phyloP scores from a whole-genome alignment of 495 filamentous ascomycete species.

The Penicillium ochrochloron region DNA sequence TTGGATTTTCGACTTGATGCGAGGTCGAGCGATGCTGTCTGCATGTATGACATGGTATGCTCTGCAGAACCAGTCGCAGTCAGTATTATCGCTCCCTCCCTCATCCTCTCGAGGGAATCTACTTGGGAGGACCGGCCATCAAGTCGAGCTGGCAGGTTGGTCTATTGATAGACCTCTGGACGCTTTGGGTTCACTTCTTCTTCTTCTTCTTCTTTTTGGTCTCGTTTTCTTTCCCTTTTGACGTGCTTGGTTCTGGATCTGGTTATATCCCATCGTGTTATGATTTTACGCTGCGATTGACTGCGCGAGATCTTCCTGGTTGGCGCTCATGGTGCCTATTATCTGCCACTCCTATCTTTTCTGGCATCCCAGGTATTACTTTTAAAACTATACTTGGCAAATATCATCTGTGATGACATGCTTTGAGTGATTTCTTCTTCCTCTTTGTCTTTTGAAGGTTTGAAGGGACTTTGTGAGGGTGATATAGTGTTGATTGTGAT shows the following conservation, averaged over 20 bases:
- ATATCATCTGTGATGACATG: slow-evolving; percentile 14
- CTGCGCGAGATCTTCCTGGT: slow-evolving; percentile 17
- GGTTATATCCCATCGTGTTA: slow-evolving; percentile 42
- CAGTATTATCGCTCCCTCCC: neutral
- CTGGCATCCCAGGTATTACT: slow-evolving; percentile 2
- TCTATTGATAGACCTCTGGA: slow-evolving; percentile 15
- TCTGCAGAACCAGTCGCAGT: neutral
- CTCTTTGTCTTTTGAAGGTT: neutral
- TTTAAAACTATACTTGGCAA: slow-evolving; percentile 13
- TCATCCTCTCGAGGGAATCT: neutral
- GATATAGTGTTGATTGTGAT: neutral
- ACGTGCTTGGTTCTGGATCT: slow-evolving; percentile 14
- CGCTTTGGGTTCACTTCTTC: slow-evolving; percentile 11
- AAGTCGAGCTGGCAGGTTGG: neutral
- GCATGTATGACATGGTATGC: neutral
- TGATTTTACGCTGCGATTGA: slow-evolving; percentile 35
- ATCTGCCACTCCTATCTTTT: slow-evolving; percentile 16
- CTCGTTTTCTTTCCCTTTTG: slow-evolving; percentile 1
- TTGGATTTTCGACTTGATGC: slow-evolving; percentile 3
- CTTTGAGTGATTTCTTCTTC: neutral
- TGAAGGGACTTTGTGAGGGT: neutral
- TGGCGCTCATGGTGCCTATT: slow-evolving; percentile 15
- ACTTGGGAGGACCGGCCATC: no score
- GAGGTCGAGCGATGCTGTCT: neutral
- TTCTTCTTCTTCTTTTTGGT: no score